Percentiles rank a stretch among this genome's conserved stretches.
These are phyloP conservation scores for Zymoseptoria pseudotritici DNA, from an alignment of 2,329 filamentous ascomycete species.

Conservation along the genomic window DNA sequence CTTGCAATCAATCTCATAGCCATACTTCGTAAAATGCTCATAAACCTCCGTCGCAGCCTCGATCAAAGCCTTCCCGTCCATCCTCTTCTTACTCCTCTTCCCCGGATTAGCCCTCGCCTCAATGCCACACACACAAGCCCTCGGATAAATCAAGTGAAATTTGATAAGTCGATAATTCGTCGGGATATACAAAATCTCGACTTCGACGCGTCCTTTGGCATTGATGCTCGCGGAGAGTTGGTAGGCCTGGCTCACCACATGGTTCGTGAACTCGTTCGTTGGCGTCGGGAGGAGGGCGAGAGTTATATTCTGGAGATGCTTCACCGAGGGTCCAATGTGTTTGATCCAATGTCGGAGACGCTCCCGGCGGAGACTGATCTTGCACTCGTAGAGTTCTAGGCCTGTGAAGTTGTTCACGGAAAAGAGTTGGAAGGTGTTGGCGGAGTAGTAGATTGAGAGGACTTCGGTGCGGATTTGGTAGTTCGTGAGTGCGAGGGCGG, in stretches of 20 bases:
- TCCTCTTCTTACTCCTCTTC: background rate
- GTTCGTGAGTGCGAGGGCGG: background rate
- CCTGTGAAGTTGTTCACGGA: background rate
- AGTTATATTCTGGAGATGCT: background rate
- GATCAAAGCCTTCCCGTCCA: background rate
- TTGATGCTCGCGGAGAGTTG: background rate
- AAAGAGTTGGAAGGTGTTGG: background rate
- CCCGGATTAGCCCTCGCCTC: background rate
- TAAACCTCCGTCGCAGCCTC: background rate
- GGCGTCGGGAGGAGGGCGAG: background rate
- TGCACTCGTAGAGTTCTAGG: too few relatives aligned
- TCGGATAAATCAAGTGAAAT: background rate
- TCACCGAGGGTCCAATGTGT: background rate
- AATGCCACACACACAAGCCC: background rate
- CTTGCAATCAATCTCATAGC: background rate
- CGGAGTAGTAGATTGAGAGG: slow-evolving; percentile 1
- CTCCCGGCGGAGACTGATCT: background rate
- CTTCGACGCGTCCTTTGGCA: background rate
- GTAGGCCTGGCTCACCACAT: background rate
- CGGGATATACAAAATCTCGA: background rate
- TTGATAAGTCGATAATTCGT: background rate
- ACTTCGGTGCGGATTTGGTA: slow-evolving; percentile 1
- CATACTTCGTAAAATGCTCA: background rate
- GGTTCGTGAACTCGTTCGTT: background rate
- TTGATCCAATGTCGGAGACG: background rate